Base-by-base conservation (phyloP, 2,329 filamentous ascomycete genomes). In the Keithomyces neogunnii region DNA sequence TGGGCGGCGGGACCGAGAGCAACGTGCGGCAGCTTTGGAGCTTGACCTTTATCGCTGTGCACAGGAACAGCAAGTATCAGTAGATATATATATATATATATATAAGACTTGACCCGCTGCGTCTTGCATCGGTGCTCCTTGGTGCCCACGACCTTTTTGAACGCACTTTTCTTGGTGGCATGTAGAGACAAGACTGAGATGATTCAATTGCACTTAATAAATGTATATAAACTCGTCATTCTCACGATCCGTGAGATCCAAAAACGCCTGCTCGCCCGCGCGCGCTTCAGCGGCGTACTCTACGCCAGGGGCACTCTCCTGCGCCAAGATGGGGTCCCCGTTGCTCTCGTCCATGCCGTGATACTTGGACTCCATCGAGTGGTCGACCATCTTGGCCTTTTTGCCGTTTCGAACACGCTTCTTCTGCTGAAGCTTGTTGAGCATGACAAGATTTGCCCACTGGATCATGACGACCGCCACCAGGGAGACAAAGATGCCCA, bases 171-270 rank as follows among this genome's bases (percentile, higher is more conserved):
- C 19, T 19, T 19, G 19, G 19, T 19, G 19, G 19, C 19, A 19
- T 19, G 19, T 19, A 19, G 19, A 19, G 19, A 19, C 19, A 19
- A 19, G 19, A 19, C 19, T 19, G 19, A 35, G 6, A 35, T 7
- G 6, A 35, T 35, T 35, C 33, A 35, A 9, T 10, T 7, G 3
- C 38, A 47, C 52, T 33, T 63, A 81, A 58, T 82, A 82, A 45
- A 82, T 73, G 64, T 81, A 85, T 13, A 84, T 74, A 66, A 86
- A 86, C 59, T 86, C 82, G 52, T 87, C 81, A 57, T 86, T 87
- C 67, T 82, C 69, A 26, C 76, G 66, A 63, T 87, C 84, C 1
- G 83, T 85, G 56, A 85, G 57, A 65, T 87, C 84, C 56, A 77
- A 62, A 47, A 80, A 77, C 0, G 75, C 76, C 45, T 76, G 72